Evolutionary conservation across 257 asterid genomes (phyloP).

Genomic region (Solanum gandarillasii): DNA sequence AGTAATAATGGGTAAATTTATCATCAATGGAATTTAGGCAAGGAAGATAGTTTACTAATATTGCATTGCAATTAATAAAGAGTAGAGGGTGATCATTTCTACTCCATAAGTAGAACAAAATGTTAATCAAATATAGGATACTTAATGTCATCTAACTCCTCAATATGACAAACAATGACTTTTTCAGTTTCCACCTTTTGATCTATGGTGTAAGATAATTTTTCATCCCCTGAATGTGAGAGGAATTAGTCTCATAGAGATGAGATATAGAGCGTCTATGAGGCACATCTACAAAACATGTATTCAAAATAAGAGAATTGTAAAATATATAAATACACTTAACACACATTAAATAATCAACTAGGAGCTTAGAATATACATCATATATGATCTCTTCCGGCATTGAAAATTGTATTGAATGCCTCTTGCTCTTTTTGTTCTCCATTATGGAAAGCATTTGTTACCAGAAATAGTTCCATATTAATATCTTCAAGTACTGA

Average conservation of each 20-base stretch:
- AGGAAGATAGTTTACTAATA: not conserved
- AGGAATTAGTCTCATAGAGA: not conserved
- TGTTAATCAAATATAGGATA: not conserved
- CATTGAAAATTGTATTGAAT: not conserved
- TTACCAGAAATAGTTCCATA: too few species aligned
- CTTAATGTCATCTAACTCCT: not conserved
- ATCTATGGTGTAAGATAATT: not conserved
- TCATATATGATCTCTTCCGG: not conserved
- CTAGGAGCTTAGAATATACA: not conserved
- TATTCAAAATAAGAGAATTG: not conserved
- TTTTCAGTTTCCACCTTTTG: not conserved
- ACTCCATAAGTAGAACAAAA: not conserved
- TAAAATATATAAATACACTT: too few species aligned
- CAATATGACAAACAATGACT: not conserved
- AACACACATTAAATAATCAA: not conserved
- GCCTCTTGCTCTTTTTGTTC: too few species aligned
- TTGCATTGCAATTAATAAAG: not conserved
- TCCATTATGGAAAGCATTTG: too few species aligned
- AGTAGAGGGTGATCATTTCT: not conserved
- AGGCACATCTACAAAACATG: not conserved
- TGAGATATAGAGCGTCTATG: not conserved
- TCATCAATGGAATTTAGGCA: not conserved
- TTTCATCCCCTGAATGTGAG: not conserved
- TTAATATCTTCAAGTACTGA: too few species aligned
- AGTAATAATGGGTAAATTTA: too few species aligned